phyloP scores from a whole-genome alignment of 2,329 filamentous ascomycete species.

The Aspergillus pseudoviridinutans region DNA sequence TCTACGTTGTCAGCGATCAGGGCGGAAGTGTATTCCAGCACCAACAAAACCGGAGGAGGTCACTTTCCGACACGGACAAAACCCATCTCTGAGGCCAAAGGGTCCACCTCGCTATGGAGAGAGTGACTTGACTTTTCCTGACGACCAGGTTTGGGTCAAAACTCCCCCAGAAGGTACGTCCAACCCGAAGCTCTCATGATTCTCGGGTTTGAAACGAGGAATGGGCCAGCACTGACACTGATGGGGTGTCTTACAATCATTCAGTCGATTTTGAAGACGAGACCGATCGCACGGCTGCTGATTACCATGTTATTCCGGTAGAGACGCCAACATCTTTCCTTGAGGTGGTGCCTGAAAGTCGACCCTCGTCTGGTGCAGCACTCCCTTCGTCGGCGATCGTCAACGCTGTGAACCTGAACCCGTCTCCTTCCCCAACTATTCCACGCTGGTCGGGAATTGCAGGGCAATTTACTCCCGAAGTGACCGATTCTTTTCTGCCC shows the following conservation, averaged over 20 bases:
- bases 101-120: conserved; percentile 35
- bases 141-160: conserved; percentile 31
- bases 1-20: conserved; percentile 34
- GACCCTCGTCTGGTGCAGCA: conserved; percentile 20
- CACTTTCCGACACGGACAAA: conserved; percentile 36
- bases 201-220: neutral
- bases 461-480: conserved; percentile 12
- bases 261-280: conserved; percentile 35
- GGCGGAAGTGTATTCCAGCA: conserved; percentile 32
- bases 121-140: conserved; percentile 30
- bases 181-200: neutral
- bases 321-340: conserved; percentile 13
- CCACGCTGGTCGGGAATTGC: conserved; percentile 7
- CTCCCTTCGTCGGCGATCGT: conserved; percentile 16
- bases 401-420: conserved; percentile 8
- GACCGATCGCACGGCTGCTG: conserved; percentile 32
- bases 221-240: neutral
- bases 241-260: neutral
- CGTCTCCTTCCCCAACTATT: conserved; percentile 9
- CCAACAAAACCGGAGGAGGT: conserved; percentile 32
- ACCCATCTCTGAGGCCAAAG: conserved; percentile 30
- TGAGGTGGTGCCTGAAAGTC: conserved; percentile 22
- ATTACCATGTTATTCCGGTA: conserved; percentile 28
- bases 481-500: conserved; percentile 17
- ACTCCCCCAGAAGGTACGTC: conserved; percentile 27